Conservation (phyloP, 1,284 basidiomycete genomes). For the Athelia sp. region DNA sequence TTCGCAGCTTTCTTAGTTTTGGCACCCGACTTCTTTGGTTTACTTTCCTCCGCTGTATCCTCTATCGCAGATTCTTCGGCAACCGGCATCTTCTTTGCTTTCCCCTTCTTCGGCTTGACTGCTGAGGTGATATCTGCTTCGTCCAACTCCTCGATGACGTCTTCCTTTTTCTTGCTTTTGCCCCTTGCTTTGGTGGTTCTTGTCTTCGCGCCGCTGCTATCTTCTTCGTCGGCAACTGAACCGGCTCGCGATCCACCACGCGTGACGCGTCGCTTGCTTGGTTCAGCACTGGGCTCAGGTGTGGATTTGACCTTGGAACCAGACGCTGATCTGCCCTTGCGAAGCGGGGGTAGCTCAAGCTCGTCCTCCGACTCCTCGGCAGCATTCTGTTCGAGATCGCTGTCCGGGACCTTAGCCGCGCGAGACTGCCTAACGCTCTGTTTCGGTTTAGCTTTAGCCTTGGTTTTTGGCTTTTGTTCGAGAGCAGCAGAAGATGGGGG, state of each 20-base stretch:
- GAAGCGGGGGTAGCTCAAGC: slow-evolving; percentile 4
- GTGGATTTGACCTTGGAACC: slow-evolving; percentile 13
- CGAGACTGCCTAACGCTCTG: neutral
- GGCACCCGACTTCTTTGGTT: neutral
- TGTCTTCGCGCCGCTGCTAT: slow-evolving; percentile 13
- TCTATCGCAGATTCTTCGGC: neutral
- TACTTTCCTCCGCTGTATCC: slow-evolving; percentile 6
- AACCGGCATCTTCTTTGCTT: slow-evolving; percentile 8
- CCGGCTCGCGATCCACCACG: neutral
- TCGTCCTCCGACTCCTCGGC: slow-evolving; percentile 12
- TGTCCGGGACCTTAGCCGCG: slow-evolving; percentile 3
- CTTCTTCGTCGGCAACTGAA: slow-evolving; percentile 6
- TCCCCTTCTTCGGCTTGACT: slow-evolving; percentile 6
- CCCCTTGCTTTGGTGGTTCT: slow-evolving; percentile 20
- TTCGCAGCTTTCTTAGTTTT: neutral
- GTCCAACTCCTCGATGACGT: slow-evolving; percentile 26
- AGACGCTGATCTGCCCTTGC: slow-evolving; percentile 12
- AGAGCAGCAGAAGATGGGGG: slow-evolving; percentile 5
- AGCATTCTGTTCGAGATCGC: no score
- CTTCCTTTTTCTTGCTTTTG: slow-evolving; percentile 22
- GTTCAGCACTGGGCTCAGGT: slow-evolving; percentile 11
- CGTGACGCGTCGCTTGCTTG: slow-evolving; percentile 7
- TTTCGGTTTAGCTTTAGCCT: neutral
- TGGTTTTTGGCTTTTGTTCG: neutral
- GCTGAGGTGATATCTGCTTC: slow-evolving; percentile 16